phyloP scores from a whole-genome alignment of 495 filamentous ascomycete species.

The Penicillium soppii region DNA sequence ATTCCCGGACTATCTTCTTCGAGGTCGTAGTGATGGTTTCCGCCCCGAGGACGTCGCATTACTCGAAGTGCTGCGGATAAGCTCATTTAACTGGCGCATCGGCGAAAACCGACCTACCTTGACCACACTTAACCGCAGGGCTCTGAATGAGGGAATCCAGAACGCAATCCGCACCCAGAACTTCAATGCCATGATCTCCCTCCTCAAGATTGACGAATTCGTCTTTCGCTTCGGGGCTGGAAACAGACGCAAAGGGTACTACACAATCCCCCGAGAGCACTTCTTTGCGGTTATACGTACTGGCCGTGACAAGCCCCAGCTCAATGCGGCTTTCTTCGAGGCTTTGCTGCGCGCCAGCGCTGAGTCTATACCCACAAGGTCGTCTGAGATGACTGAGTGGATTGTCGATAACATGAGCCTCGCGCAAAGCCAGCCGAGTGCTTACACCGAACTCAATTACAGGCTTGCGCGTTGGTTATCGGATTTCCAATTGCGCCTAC shows the following conservation, averaged over 20 bases:
- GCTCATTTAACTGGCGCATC: slow-evolving; percentile 20
- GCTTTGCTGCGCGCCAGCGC: slow-evolving; percentile 39
- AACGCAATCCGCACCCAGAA: slow-evolving; percentile 33
- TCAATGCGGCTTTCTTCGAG: slow-evolving; percentile 29
- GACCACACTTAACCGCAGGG: slow-evolving; percentile 21
- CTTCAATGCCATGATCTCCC: slow-evolving; percentile 24
- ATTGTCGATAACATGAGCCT: slow-evolving; percentile 23
- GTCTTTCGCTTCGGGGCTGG: slow-evolving; percentile 18
- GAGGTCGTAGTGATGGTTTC: slow-evolving; percentile 23
- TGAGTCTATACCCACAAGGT: slow-evolving; percentile 37
- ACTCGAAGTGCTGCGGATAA: slow-evolving; percentile 39
- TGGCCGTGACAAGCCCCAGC: slow-evolving; percentile 16
- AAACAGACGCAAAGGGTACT: slow-evolving; percentile 8
- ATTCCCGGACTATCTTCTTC: slow-evolving; percentile 28
- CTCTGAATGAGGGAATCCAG: slow-evolving; percentile 37
- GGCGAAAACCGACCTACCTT: background rate
- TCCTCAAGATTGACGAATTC: slow-evolving; percentile 44
- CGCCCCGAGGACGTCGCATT: slow-evolving; percentile 13
- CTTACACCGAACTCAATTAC: slow-evolving; percentile 9
- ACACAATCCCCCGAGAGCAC: slow-evolving; percentile 29
- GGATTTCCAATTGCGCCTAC: slow-evolving; percentile 35
- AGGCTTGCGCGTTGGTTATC: slow-evolving; percentile 36
- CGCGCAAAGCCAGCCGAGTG: background rate
- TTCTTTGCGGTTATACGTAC: slow-evolving; percentile 28
- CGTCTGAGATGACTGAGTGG: slow-evolving; percentile 37